phyloP scores from a whole-genome alignment of 106 monocot species.

The Phalaenopsis equestris region DNA sequence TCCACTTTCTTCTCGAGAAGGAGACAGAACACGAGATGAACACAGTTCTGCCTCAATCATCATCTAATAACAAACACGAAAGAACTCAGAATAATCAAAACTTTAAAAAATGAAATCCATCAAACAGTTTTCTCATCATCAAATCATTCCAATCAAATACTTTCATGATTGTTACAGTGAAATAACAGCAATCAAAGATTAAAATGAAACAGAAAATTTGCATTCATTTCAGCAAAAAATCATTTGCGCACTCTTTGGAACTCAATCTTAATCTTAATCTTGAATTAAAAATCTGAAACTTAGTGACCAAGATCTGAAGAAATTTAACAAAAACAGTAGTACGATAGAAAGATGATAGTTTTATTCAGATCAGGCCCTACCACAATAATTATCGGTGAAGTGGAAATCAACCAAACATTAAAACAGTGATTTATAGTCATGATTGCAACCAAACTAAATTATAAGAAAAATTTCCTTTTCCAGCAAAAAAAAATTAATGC shows the following conservation, averaged over 20 bases:
- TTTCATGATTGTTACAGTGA: background rate
- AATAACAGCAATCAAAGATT: background rate
- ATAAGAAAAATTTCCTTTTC: background rate
- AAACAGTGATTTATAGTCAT: background rate
- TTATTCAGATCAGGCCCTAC: background rate
- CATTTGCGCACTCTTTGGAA: too few relatives aligned
- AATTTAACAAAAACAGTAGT: background rate
- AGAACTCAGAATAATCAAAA: background rate
- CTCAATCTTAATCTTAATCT: too few relatives aligned
- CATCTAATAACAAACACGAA: slow-evolving; percentile 1
- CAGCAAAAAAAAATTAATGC: background rate
- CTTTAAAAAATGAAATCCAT: background rate
- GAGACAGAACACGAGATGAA: slow-evolving; percentile 35
- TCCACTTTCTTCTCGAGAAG: slow-evolving; percentile 64
- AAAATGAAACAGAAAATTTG: background rate
- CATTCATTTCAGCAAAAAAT: too few relatives aligned
- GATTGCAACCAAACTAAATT: background rate
- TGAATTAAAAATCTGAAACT: too few relatives aligned
- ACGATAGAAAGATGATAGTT: too few relatives aligned
- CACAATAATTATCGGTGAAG: background rate
- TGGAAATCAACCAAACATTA: background rate
- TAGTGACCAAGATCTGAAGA: background rate
- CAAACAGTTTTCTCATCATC: background rate
- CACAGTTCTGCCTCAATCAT: slow-evolving; percentile 55
- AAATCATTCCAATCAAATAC: background rate